Evolutionary conservation across 2,329 filamentous ascomycete species (phyloP), one percentile per base, ranked within the genome.

Genomic region (Dothiorella sarmentorum): DNA sequence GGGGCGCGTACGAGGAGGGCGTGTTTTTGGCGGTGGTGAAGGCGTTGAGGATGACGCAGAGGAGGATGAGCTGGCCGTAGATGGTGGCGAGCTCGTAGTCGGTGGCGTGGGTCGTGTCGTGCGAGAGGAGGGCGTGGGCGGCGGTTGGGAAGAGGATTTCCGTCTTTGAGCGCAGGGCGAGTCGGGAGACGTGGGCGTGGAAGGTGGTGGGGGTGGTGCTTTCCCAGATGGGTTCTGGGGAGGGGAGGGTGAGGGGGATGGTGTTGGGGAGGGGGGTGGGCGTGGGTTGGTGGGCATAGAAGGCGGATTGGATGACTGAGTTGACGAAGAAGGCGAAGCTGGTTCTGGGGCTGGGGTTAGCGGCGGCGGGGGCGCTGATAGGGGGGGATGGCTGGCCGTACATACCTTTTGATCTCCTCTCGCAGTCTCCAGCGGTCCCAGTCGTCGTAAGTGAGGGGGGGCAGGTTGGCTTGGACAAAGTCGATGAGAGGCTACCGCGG

Each of bases 81-180:
- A 59, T 27, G 20, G 57, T 59, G 9, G 57, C 57, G 2, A 59
- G 38, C 31, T 59, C 57, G 22, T 59, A 59, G 17, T 59, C 57
- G 15, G 57, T 59, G 10, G 43, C 37, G 9, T 59, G 44, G 6
- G 24, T 43, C 20, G 58, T 60, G 40, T 60, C 58, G 9, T 43
- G 40, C 3, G 43, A 57, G 15, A 57, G 42, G 20, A 57, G 56
- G 24, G 51, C 58, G 22, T 56, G 42, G 9, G 52, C 58, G 15
- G 58, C 58, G 6, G 42, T 45, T 1, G 57, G 57, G 45, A 59
- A 59, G 22, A 53, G 44, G 29, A 59, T 59, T 18, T 59, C 57
- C 7, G 22, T 27, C 37, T 55, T 53, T 3, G 45, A 27, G 3
- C 43, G 45, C 3, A 53, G 29, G 6, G 27, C 15, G n/a, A 59